phyloP scores from a whole-genome alignment of 78 protist species.

The Salpingoeca rosetta region DNA sequence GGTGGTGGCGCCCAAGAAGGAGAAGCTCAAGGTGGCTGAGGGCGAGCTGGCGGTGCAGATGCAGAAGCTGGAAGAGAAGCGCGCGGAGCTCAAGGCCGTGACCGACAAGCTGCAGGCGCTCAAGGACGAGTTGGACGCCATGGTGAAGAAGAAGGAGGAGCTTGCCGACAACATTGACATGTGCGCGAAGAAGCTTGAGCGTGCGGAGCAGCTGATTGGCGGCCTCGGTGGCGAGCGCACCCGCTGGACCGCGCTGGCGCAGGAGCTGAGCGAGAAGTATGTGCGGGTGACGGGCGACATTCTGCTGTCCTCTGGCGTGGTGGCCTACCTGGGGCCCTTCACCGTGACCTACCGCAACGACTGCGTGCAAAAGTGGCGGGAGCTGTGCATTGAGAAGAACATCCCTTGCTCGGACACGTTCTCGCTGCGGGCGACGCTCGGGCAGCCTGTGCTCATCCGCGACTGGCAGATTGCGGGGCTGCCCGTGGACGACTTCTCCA shows the following conservation, averaged over 20 bases:
- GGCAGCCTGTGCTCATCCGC: constrained; percentile 53
- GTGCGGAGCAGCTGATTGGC: constrained; percentile 65
- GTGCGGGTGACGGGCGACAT: constrained; percentile 51
- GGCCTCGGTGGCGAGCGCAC: constrained; percentile 42
- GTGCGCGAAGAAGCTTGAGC: constrained; percentile 30
- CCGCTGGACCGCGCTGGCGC: constrained; percentile 41
- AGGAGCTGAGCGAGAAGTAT: constrained; percentile 1
- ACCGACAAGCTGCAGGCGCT: constrained; percentile 22
- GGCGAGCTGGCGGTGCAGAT: constrained; percentile 8
- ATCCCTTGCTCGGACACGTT: neutral
- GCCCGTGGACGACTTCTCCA: constrained; percentile 63
- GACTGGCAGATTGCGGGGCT: constrained; percentile 59
- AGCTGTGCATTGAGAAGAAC: neutral
- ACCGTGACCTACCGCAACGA: constrained; percentile 18
- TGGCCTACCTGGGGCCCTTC: constrained; percentile 80
- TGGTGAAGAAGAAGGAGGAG: constrained; percentile 13
- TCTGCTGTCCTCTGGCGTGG: constrained; percentile 50
- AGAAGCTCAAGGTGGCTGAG: constrained; percentile 30
- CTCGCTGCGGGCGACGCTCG: constrained; percentile 4
- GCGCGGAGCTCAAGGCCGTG: constrained; percentile 10
- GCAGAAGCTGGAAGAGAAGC: constrained; percentile 17
- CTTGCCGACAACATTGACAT: constrained; percentile 35
- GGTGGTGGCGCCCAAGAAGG: constrained; percentile 49
- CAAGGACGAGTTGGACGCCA: neutral
- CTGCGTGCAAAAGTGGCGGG: constrained; percentile 9